A percentile compares a stretch with the other conserved stretches of the same genome.
Evolutionary conservation across 306 rosid species (phyloP).

Genomic region (Cicer pinnatifidum): DNA sequence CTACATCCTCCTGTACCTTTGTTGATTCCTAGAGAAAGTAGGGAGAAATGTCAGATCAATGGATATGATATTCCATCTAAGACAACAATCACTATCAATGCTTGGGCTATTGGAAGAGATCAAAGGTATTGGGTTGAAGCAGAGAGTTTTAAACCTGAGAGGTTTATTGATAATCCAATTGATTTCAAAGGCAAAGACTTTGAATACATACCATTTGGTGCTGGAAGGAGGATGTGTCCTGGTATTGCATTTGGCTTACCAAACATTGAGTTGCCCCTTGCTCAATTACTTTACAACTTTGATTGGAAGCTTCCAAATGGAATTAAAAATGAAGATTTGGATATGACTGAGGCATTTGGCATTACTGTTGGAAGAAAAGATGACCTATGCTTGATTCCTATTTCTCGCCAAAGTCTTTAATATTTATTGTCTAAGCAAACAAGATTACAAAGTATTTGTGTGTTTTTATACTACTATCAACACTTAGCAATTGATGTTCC

Average conservation of each 20-base stretch:
- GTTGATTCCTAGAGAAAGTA: neutral
- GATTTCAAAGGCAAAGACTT: slow-evolving; percentile 1
- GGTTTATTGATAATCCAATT: neutral
- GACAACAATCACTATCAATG: neutral
- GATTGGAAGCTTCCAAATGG: slow-evolving; percentile 26
- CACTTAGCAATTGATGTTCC: no score
- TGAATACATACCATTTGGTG: slow-evolving; percentile 24
- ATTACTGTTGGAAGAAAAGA: neutral
- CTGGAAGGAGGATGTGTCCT: neutral
- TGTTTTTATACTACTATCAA: no score
- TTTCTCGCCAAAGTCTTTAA: neutral
- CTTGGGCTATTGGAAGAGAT: slow-evolving; percentile 22
- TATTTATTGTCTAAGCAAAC: neutral
- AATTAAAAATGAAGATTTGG: neutral
- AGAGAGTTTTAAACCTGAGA: slow-evolving; percentile 9
- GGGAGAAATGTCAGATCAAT: neutral
- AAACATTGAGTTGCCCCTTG: neutral
- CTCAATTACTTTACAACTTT: slow-evolving; percentile 17
- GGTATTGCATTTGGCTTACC: neutral
- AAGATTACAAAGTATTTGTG: no score
- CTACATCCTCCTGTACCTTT: neutral
- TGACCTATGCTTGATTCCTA: neutral
- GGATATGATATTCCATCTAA: slow-evolving; percentile 5
- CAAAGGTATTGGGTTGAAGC: slow-evolving; percentile 19
- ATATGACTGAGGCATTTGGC: neutral